Conservation (phyloP, 2,329 filamentous ascomycete species). For the Fusarium sp. region DNA sequence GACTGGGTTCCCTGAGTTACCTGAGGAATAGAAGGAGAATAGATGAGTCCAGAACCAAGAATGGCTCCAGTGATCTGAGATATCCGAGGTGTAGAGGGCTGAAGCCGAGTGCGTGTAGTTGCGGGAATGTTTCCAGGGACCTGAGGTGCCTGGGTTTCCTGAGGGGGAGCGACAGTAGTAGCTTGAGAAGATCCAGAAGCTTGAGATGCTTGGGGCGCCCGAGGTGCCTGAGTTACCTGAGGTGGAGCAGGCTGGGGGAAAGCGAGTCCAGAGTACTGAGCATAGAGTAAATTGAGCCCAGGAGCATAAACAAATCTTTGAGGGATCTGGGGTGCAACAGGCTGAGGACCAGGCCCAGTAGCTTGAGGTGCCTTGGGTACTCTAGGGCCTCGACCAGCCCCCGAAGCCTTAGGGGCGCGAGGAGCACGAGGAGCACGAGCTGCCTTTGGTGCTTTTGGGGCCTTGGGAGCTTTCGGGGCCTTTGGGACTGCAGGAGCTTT, state of each 20-base stretch:
- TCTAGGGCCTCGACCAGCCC: not conserved
- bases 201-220: not conserved
- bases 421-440: not conserved
- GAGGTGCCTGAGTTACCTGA: not conserved
- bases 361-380: not conserved
- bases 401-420: not conserved
- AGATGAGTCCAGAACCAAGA: too few relatives aligned
- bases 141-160: not conserved
- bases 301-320: not conserved
- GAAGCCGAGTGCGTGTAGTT: not conserved
- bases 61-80: not conserved
- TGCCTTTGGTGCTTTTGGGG: not conserved
- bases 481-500: not conserved
- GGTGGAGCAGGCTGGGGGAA: not conserved
- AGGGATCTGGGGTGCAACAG: not conserved
- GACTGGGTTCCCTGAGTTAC: not conserved
- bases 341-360: not conserved
- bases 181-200: too few relatives aligned
- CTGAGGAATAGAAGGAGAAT: not conserved
- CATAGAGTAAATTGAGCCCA: too few relatives aligned
- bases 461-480: not conserved
- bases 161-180: too few relatives aligned
- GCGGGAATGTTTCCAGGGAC: not conserved
- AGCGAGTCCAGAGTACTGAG: not conserved
- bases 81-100: not conserved